phyloP scores from a whole-genome alignment of 2,329 filamentous ascomycete genomes.

The Aureobasidium melanogenum region DNA sequence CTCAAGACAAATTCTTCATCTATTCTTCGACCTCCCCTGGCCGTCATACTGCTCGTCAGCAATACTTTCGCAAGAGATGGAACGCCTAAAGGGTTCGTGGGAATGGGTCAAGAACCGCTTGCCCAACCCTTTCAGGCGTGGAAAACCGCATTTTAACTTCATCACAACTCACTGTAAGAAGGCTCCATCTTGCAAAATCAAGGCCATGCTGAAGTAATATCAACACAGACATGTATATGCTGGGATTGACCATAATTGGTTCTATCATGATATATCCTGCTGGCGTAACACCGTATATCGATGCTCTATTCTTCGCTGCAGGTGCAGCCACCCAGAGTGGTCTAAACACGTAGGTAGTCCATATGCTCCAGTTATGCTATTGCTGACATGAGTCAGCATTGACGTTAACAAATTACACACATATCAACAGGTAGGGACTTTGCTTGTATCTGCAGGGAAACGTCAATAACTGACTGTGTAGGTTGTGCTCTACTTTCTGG shows the following conservation, averaged over 20 bases:
- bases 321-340: slow-evolving; percentile 88
- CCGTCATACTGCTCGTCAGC: not conserved
- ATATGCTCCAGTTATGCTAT: not conserved
- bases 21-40: not conserved
- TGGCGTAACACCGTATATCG: slow-evolving; percentile 64
- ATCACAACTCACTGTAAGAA: slow-evolving; percentile 67
- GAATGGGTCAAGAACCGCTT: slow-evolving; percentile 16
- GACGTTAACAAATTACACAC: slow-evolving; percentile 39
- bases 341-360: slow-evolving; percentile 58
- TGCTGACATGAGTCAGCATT: slow-evolving; percentile 26
- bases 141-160: slow-evolving; percentile 65
- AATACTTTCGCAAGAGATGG: slow-evolving; percentile 3
- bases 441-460: not conserved
- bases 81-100: slow-evolving; percentile 17
- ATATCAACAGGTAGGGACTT: slow-evolving; percentile 36
- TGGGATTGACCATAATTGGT: slow-evolving; percentile 61
- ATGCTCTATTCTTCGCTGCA: slow-evolving; percentile 80
- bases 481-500: slow-evolving; percentile 60
- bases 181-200: not conserved
- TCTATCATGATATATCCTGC: slow-evolving; percentile 68
- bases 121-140: slow-evolving; percentile 11
- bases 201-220: not conserved
- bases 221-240: slow-evolving; percentile 64
- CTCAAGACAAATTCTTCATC: not conserved
- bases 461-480: slow-evolving; percentile 26